Evolutionary conservation across 208 protist species (phyloP).

Genomic region (Acanthamoeba triangularis): DNA sequence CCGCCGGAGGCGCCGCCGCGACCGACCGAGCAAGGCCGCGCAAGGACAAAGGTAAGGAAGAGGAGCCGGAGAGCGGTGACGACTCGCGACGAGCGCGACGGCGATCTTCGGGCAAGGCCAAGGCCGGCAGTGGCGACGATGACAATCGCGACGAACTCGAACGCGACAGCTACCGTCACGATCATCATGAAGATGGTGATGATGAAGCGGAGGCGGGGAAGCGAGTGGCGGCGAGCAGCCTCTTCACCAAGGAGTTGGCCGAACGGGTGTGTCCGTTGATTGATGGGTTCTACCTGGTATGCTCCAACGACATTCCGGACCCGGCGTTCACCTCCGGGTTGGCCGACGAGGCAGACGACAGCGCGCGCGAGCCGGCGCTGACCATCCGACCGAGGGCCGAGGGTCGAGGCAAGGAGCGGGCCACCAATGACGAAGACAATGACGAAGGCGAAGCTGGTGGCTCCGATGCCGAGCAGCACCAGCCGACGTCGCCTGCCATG

Average conservation of each 20-base stretch:
- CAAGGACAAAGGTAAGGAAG: conserved; percentile 45
- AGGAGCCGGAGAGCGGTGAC: not conserved
- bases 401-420: not conserved
- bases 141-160: not conserved
- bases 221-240: not conserved
- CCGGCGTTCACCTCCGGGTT: not conserved
- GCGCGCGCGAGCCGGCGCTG: not conserved
- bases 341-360: too few species aligned
- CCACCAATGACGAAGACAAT: not conserved
- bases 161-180: not conserved
- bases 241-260: conserved; percentile 29
- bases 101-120: not conserved
- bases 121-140: not conserved
- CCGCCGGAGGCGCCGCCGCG: too few species aligned
- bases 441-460: not conserved
- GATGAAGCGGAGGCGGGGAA: not conserved
- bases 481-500: not conserved
- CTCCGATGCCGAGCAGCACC: not conserved
- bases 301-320: conserved; percentile 20
- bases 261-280: conserved; percentile 45
- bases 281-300: conserved; percentile 18
- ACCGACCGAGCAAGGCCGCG: not conserved
- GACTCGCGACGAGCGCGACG: not conserved
- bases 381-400: not conserved
- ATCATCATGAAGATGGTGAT: not conserved